Percentiles rank a stretch among this genome's conserved stretches.
Evolutionary conservation across 2,329 filamentous ascomycete genomes (phyloP).

Genomic region (Penicillium polonicum): DNA sequence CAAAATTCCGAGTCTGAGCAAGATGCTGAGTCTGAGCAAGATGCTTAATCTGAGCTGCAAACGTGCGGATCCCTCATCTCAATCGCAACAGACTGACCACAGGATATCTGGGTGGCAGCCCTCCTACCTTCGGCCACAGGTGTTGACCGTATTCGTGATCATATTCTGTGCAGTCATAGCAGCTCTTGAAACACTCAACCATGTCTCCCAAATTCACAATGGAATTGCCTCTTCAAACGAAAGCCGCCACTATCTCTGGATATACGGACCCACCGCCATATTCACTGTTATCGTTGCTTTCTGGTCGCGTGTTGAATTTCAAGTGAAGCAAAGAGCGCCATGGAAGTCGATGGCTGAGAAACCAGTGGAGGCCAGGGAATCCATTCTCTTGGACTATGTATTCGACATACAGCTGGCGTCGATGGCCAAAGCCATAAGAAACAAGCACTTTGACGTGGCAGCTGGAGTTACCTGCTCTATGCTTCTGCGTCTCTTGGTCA

Average conservation of each 20-base stretch:
- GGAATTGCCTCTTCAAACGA: neutral
- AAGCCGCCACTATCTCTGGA: neutral
- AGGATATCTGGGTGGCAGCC: neutral
- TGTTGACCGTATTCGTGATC: neutral
- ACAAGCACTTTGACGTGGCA: conserved; percentile 10
- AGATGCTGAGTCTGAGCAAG: neutral
- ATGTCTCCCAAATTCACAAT: neutral
- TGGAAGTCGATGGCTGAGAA: neutral
- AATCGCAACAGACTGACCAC: neutral
- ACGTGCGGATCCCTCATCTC: neutral
- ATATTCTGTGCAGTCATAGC: neutral
- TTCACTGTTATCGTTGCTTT: neutral
- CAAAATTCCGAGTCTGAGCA: neutral
- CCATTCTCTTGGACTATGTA: neutral
- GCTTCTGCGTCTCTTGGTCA: conserved; percentile 9
- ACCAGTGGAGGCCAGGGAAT: neutral
- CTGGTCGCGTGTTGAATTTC: neutral
- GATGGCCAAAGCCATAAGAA: neutral
- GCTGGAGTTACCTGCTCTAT: neutral
- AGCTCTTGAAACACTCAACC: neutral
- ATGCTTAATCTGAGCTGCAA: neutral
- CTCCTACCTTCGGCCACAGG: neutral
- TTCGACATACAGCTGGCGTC: neutral
- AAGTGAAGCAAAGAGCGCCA: neutral
- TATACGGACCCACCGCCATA: neutral